These are phyloP conservation scores for Rhinocladiella mackenziei DNA, from an alignment of 2,329 filamentous ascomycete species.

Conservation along the genomic window DNA sequence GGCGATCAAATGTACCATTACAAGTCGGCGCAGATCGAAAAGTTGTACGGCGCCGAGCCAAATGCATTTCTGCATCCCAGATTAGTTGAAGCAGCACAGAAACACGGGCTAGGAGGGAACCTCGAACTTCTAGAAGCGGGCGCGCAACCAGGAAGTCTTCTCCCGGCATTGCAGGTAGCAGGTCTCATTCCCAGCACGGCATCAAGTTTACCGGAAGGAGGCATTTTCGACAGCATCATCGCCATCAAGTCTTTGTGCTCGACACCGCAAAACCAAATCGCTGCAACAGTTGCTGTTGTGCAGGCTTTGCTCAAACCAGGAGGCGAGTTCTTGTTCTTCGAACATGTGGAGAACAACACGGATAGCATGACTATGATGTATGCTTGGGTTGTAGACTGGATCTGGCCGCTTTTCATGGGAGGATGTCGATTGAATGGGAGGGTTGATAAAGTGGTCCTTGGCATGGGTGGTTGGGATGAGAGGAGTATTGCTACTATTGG, in stretches of 20 bases:
- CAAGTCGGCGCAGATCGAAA: constrained; percentile 33
- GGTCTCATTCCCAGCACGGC: constrained; percentile 39
- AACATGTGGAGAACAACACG: constrained; percentile 35
- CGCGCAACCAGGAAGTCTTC: constrained; percentile 44
- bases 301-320: constrained; percentile 45
- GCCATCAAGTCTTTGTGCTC: constrained; percentile 45
- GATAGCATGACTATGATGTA: constrained; percentile 21
- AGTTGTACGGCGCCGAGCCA: constrained; percentile 43
- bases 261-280: constrained; percentile 19
- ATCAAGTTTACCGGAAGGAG: constrained; percentile 36
- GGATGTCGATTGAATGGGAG: constrained; percentile 27
- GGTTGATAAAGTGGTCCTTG: constrained; percentile 22
- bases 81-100: constrained; percentile 34
- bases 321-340: constrained; percentile 47
- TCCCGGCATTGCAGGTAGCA: constrained; percentile 44
- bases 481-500: constrained; percentile 13
- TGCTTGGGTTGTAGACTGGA: constrained; percentile 23
- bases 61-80: constrained; percentile 36
- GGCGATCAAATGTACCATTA: constrained; percentile 45
- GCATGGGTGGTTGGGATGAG: constrained; percentile 22
- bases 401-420: constrained; percentile 28
- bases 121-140: constrained; percentile 40
- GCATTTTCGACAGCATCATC: constrained; percentile 43
- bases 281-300: constrained; percentile 35
- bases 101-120: constrained; percentile 34